Conservation (phyloP, 1,139 yeast genomes). For the Komagataea norvegica region DNA sequence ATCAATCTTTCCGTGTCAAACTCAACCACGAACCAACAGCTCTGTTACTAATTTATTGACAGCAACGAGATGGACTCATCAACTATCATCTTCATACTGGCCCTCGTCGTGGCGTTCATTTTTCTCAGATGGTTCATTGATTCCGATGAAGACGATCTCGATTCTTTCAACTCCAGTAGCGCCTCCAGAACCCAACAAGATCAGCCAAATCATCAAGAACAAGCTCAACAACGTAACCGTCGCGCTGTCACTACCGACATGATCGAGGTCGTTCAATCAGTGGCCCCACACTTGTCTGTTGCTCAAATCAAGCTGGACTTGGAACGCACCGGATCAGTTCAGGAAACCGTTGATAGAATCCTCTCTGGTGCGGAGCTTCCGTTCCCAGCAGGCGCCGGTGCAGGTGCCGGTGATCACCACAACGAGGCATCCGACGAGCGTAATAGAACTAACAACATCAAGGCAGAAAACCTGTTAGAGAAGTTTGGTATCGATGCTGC, state of each 20-base stretch:
- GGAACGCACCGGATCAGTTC: conserved; percentile 73
- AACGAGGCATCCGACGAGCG: conserved; percentile 17
- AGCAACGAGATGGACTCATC: conserved; percentile 44
- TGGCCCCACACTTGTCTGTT: conserved; percentile 68
- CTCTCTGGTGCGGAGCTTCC: conserved; percentile 65
- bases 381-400: conserved; percentile 47
- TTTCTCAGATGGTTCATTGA: conserved; percentile 59
- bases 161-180: conserved; percentile 9
- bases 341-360: conserved; percentile 68
- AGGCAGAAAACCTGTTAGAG: conserved; percentile 24
- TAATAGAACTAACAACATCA: conserved; percentile 19
- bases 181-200: conserved; percentile 11
- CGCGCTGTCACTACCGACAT: conserved; percentile 71
- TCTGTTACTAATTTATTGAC: neutral
- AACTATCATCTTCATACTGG: conserved; percentile 45
- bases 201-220: conserved; percentile 4
- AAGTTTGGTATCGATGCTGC: conserved; percentile 21
- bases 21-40: neutral
- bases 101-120: conserved; percentile 48
- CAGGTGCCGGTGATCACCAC: conserved; percentile 13
- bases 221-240: conserved; percentile 20
- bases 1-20: too few relatives aligned
- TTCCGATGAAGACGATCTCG: conserved; percentile 35
- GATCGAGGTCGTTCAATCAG: conserved; percentile 80
- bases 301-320: conserved; percentile 67